Evolutionary conservation across 2,329 filamentous ascomycete species (phyloP).

Genomic region (Alternaria sp.): DNA sequence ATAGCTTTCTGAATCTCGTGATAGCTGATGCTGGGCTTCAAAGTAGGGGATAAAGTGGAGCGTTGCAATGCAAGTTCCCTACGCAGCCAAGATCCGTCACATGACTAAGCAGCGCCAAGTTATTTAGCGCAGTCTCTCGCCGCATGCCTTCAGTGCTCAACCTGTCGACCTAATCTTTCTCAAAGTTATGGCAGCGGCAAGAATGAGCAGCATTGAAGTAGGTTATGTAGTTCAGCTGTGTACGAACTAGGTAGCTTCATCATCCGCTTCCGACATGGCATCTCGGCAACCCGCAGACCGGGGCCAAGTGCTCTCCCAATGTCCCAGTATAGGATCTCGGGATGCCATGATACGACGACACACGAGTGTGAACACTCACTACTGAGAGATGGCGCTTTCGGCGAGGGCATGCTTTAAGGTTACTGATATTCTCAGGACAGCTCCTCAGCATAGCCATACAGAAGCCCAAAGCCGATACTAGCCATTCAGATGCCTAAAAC

Average conservation of each 20-base stretch:
- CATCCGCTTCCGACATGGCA: neutral
- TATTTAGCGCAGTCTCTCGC: slow-evolving; percentile 3
- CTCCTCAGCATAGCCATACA: neutral
- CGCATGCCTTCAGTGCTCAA: neutral
- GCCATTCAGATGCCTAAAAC: neutral
- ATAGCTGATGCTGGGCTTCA: slow-evolving; percentile 8
- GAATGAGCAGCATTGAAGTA: neutral
- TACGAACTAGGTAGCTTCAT: neutral
- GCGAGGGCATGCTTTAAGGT: neutral
- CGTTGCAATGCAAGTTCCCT: slow-evolving; percentile 11
- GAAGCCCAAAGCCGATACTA: slow-evolving; percentile 3
- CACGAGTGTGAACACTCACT: neutral
- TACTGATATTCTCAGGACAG: neutral
- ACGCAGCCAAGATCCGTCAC: slow-evolving; percentile 7
- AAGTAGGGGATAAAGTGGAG: slow-evolving; percentile 18
- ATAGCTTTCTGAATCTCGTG: neutral
- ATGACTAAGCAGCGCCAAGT: slow-evolving; percentile 18
- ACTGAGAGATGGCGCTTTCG: neutral
- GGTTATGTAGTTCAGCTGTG: neutral
- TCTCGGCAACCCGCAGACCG: neutral
- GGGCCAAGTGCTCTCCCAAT: neutral
- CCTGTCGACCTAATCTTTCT: neutral
- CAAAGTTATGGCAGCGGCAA: neutral
- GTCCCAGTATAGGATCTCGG: neutral
- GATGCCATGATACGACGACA: neutral